Evolutionary conservation across 257 asterid genomes (phyloP), one percentile per base, ranked within the genome.

Genomic region (Jacaranda copaia): DNA sequence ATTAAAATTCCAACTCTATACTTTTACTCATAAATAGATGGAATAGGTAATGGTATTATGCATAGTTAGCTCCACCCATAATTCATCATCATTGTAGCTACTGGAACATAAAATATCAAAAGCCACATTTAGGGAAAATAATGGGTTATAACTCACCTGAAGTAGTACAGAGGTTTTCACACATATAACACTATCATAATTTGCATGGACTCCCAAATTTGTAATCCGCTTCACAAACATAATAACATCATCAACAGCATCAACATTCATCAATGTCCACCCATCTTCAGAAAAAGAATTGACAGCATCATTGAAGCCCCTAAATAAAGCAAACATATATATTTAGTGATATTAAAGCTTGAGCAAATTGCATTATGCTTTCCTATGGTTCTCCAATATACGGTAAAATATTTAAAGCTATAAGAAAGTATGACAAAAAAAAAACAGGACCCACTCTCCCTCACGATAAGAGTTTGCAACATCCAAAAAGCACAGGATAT

Each of bases 281-380:
- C 88, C 92, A 77, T 87, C 92, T 72, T 87, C 88, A 65, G 73
- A 74, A 46, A 83, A 81, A 69, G 87, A 68, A 80, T 69, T 81
- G 38, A 87, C 66, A 74, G 89, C 89, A 57, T 83, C 83, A 68
- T 81, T 83, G 86, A 85, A 87, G 69, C 79, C 79, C 92, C 89
- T 85, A 75, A 40, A 59, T 11, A 78, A 48, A 40, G 69, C 70
- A 74, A 80, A 49, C 70, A 77, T 9, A 70, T 53, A 66, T 72
- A 63, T 66, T 71, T 51, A 67, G 77, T 6, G 32, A 55, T 18
- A 19, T 74, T 40, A 53, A 74, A 56, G 14, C 72, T 38, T 71
- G 67, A 72, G 18, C 18, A 20, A 73, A 68, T 60, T 48, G 61
- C 53, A 64, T 18, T 46, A 45, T 56, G 25, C 12, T 25, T 59